Evolutionary conservation across 768 basidiomycete genomes (phyloP).

Genomic region (Stropharia rugosoannulata): DNA sequence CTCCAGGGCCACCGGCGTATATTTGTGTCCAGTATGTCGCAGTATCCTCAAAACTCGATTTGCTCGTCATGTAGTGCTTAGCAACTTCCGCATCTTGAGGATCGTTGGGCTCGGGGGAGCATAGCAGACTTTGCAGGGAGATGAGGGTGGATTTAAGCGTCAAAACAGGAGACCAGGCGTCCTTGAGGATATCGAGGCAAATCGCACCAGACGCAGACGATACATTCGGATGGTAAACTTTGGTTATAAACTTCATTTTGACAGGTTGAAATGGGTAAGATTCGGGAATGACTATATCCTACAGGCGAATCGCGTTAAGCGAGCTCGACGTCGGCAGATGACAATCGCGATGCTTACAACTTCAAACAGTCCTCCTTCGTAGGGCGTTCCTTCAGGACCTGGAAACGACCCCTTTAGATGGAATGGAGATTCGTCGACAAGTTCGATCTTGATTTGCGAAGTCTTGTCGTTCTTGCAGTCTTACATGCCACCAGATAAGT

Average conservation of each 20-base stretch:
- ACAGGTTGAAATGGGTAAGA: conserved; percentile 92
- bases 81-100: conserved; percentile 98
- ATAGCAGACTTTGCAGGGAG: conserved; percentile 89
- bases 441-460: conserved; percentile 82
- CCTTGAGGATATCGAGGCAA: conserved; percentile 85
- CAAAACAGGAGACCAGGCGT: conserved; percentile 94
- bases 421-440: conserved; percentile 87
- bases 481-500: conserved; percentile 25
- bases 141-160: conserved; percentile 96
- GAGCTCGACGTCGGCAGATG: not conserved
- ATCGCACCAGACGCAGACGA: conserved; percentile 94
- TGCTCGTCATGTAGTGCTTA: conserved; percentile 92
- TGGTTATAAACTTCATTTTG: conserved; percentile 98
- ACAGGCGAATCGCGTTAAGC: conserved; percentile 9
- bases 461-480: conserved; percentile 96
- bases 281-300: conserved; percentile 94
- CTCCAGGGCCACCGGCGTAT: conserved; percentile 76
- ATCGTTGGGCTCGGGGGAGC: conserved; percentile 93
- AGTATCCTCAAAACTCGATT: conserved; percentile 85
- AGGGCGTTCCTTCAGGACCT: conserved; percentile 92
- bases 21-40: conserved; percentile 93
- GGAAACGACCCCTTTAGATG: conserved; percentile 91
- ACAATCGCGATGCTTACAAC: conserved; percentile 56
- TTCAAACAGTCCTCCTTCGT: conserved; percentile 88
- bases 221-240: conserved; percentile 95